Conservation (phyloP, 306 rosid genomes). For the Mimosa bimucronata region DNA sequence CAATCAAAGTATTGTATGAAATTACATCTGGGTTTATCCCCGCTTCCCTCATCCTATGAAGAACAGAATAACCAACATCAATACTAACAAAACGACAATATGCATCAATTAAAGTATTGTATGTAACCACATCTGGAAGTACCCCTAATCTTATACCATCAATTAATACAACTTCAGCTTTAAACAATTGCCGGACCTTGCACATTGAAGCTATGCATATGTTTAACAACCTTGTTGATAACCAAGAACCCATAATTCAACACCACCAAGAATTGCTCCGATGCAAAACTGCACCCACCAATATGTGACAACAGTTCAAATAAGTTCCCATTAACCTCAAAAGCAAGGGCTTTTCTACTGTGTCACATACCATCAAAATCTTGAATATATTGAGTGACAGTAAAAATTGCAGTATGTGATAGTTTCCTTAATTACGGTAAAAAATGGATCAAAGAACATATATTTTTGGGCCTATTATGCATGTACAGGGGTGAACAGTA, state of each 20-base stretch:
- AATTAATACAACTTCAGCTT: slow-evolving; percentile 60
- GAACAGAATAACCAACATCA: slow-evolving; percentile 57
- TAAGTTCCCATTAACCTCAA: background rate
- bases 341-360: background rate
- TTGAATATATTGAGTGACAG: background rate
- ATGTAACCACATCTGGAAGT: slow-evolving; percentile 67
- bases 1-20: slow-evolving; percentile 71
- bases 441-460: background rate
- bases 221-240: slow-evolving; percentile 74
- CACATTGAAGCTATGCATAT: slow-evolving; percentile 64
- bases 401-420: background rate
- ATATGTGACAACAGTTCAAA: background rate
- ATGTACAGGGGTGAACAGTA: background rate
- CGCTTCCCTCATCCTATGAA: slow-evolving; percentile 73
- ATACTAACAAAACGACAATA: slow-evolving; percentile 62
- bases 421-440: background rate
- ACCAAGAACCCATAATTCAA: slow-evolving; percentile 49
- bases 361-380: background rate
- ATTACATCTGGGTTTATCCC: slow-evolving; percentile 69
- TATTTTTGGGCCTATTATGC: background rate
- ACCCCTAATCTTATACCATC: slow-evolving; percentile 72
- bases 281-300: background rate
- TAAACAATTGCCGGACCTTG: slow-evolving; percentile 48
- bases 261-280: slow-evolving; percentile 26
- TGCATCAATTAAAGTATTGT: slow-evolving; percentile 73